Conservation (phyloP, 176 grass and related monocot species). For the sorghum (Sorghum bicolor) region DNA sequence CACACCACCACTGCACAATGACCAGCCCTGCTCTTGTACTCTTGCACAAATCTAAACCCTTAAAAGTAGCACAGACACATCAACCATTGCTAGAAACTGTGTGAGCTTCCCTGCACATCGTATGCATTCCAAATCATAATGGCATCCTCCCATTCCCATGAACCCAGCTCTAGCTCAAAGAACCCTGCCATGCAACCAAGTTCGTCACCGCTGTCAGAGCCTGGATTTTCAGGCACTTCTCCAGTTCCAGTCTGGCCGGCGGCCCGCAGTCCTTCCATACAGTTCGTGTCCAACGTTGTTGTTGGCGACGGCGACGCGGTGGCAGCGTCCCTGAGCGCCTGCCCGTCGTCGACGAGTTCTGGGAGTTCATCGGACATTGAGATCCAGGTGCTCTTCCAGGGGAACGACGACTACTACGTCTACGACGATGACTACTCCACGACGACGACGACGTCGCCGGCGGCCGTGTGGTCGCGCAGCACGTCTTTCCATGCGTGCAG, state of each 20-base stretch:
- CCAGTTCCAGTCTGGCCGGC: background rate
- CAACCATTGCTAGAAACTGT: background rate
- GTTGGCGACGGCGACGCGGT: background rate
- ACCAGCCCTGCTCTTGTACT: background rate
- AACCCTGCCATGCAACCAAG: background rate
- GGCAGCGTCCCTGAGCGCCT: conserved; percentile 24
- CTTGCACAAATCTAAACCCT: background rate
- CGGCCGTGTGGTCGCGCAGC: background rate
- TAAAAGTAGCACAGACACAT: background rate
- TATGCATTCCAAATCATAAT: background rate
- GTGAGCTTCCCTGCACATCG: background rate
- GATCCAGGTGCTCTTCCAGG: conserved; percentile 32
- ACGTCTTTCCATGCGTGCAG: background rate
- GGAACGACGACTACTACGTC: background rate
- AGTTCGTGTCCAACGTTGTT: conserved; percentile 17
- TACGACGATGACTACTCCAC: background rate
- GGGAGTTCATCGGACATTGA: conserved; percentile 14
- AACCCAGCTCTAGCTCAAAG: background rate
- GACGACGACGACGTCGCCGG: background rate
- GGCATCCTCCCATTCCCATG: background rate
- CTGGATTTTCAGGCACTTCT: background rate
- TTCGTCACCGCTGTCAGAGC: background rate
- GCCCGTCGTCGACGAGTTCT: conserved; percentile 12
- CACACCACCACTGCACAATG: background rate
- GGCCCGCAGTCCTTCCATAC: background rate